A percentile compares a stretch with the other conserved stretches of the same genome.
phyloP scores from a whole-genome alignment of 2,329 filamentous ascomycete species.

The Arthrinium phaeospermum region DNA sequence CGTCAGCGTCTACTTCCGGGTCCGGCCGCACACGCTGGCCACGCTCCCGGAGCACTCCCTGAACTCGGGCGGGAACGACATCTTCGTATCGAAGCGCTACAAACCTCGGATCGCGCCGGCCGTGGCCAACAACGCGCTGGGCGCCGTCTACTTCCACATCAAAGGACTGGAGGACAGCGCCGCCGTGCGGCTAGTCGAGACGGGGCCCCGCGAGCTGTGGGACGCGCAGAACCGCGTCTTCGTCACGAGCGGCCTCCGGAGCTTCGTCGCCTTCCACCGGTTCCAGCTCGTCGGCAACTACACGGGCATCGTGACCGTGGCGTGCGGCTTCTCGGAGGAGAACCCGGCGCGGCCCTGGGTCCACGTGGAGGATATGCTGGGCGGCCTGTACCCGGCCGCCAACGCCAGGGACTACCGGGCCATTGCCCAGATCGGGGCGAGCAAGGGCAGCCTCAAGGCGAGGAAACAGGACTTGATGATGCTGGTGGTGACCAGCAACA shows the following conservation, averaged over 20 bases:
- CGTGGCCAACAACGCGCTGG: background rate
- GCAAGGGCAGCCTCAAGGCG: background rate
- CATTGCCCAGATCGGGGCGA: background rate
- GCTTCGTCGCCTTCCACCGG: background rate
- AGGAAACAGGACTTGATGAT: background rate
- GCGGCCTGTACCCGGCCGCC: background rate
- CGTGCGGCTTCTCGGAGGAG: background rate
- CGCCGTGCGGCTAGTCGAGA: background rate
- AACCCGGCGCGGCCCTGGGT: background rate
- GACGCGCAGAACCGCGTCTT: constrained; percentile 19
- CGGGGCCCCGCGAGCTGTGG: constrained; percentile 18
- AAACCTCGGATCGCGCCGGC: background rate
- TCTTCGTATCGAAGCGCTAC: background rate
- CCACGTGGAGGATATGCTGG: background rate
- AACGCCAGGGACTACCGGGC: background rate
- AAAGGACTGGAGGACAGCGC: background rate
- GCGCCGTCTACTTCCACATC: background rate
- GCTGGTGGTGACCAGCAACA: background rate
- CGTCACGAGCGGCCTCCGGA: constrained; percentile 5
- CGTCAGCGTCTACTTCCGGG: background rate
- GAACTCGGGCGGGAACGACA: background rate
- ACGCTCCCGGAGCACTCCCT: background rate
- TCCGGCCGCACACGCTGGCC: background rate
- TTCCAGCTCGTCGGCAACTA: background rate
- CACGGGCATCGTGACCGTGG: background rate